phyloP scores from a whole-genome alignment of 805 yeast species.

The Metschnikowia gruessii region DNA sequence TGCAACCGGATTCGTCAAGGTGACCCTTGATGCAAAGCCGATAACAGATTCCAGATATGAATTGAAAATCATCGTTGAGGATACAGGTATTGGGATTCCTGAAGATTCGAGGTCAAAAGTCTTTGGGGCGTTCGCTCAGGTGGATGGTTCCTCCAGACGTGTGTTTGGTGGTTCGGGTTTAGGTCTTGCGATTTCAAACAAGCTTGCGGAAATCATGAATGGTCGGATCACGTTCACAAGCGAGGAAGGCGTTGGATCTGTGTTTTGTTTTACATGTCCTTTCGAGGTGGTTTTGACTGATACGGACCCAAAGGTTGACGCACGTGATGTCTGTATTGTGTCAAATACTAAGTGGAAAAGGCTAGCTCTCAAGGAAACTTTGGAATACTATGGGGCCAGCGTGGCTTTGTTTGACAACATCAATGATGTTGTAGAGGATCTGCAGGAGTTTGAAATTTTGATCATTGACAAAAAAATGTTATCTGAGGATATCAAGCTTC shows the following conservation, averaged over 20 bases:
- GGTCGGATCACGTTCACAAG: conserved; percentile 47
- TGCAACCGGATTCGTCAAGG: conserved; percentile 39
- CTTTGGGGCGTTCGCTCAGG: conserved; percentile 53
- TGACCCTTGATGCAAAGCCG: conserved; percentile 32
- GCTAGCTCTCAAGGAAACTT: conserved; percentile 30
- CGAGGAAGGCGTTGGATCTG: conserved; percentile 45
- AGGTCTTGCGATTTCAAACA: conserved; percentile 48
- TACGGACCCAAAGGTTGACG: conserved; percentile 9
- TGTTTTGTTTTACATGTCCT: conserved; percentile 39
- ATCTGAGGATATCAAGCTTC: conserved; percentile 2
- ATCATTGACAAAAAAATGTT: conserved; percentile 23
- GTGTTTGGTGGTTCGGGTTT: conserved; percentile 53
- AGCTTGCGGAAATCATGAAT: conserved; percentile 47
- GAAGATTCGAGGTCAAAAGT: conserved; percentile 42
- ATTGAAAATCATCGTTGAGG: conserved; percentile 40
- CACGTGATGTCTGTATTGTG: conserved; percentile 30
- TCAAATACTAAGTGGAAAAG: conserved; percentile 32
- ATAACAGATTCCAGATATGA: conserved; percentile 34
- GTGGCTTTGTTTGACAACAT: conserved; percentile 24
- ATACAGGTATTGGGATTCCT: conserved; percentile 56
- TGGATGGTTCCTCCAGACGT: conserved; percentile 52
- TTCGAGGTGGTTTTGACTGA: conserved; percentile 27
- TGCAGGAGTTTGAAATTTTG: conserved; percentile 18
- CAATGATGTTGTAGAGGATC: conserved; percentile 13
- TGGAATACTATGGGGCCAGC: conserved; percentile 35